Evolutionary conservation across 192 early-diverging fungal species (phyloP), one percentile per base, ranked within the genome.

Genomic region (Podila minutissima): DNA sequence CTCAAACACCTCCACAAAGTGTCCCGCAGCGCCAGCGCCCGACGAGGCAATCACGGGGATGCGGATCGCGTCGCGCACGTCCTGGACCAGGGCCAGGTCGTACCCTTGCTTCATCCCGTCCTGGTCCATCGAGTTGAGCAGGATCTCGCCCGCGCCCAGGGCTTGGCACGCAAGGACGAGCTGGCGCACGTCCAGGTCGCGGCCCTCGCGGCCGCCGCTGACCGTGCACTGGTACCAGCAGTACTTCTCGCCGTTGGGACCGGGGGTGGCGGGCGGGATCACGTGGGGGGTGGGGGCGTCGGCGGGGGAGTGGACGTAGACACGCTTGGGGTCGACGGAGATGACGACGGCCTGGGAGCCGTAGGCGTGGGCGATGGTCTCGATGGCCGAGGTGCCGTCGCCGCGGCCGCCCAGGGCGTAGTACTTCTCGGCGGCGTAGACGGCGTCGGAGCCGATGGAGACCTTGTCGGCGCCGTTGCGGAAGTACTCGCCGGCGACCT

Each of bases 171-270:
- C 93, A 17, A 89, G 88, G 19, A 96, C 95, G 26, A 99, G 86
- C 82, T 99, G 97, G 50, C 85, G 82, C 32, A 98, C 98, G 84
- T 99, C 98, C 29, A 97, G 58, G 82, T 99, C 97, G 59, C 97
- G 92, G 6, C 88, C 93, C 86, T 99, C 98, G 33, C 98, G 90
- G 9, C 98, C 98, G 26, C 98, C 98, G 74, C 95, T 96, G 48
- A 99, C 96, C 0, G 97, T 99, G 74, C 98, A 99, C 82, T 99
- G 97, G 82, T 99, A 99, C 98, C 98, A 99, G 88, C 97, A 98
- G 86, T 89, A 97, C 49, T 82, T 62, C 79, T 99, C 97, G 35
- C 97, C 97, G 31, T 93, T 88, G n/a, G 98, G 98, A 0, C 98
- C 98, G 8, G 88, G 87, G 38, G 86, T 86, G 1, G 73, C 74